Base-by-base conservation (phyloP, 164 flowering plant genomes). In the Pachysandra terminalis region DNA sequence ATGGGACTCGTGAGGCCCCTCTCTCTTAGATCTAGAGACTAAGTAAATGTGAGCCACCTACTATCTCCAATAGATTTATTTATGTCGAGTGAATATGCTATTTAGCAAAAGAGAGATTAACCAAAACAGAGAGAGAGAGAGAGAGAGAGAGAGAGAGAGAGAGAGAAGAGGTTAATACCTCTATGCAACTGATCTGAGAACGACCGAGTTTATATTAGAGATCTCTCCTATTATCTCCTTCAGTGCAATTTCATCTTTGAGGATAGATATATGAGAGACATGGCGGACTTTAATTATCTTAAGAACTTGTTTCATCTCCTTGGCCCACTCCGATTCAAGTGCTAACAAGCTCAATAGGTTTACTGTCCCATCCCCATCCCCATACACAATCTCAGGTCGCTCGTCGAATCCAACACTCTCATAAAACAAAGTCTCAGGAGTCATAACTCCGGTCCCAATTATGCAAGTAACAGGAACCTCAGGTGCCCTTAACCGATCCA, bases 341-440 rank as follows among this genome's bases (percentile, higher is more conserved):
- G 85, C 92, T 67, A 81, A 49, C 77, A 95, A 80, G 85, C 98
- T 95, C 65, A 68, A 75, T 81, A 83, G 68, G 70, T 90, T 91
- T 73, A 95, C 98, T 9, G 98, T 91, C 40, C 98, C 98, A 76
- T 94, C 97, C 51, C 98, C 98, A 68, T 94, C 97, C 22, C 98
- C 98, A 71, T 87, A 85, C n/a, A 72, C 73, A 16, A 90, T 69
- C 61, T 89, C 85, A 13, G 96, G 97, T 63, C 80, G 85, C 79
- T 73, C 71, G 23, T 90, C 95, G 48, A 85, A 88, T 22, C 86
- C 90, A 8, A 59, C 73, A 4, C 64, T 74, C 32, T 79, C 86
- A 56, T 94, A 94, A 28, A 87, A 77, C 86, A 94, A 68, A 0
- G 83, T 83, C 81, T 90, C 93, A 2, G 85, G 71, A 0, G 98